Evolutionary conservation across 352 stramenopile genomes (phyloP).

Genomic region (Phytophthora pisi): DNA sequence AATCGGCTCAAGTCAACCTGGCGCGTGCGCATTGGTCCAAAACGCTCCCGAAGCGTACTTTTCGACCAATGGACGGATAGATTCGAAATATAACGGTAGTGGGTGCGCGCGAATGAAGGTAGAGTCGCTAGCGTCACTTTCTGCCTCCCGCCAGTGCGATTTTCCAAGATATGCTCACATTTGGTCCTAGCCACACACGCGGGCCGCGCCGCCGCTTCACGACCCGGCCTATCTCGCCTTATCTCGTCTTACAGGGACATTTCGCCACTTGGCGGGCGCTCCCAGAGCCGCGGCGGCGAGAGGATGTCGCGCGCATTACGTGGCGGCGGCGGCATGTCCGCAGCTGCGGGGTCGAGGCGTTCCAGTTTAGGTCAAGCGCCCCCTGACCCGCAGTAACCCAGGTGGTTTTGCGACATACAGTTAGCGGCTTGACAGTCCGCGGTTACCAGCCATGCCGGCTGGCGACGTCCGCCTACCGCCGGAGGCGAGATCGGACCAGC

Average conservation of each 20-base stretch:
- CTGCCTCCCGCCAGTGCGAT: not conserved
- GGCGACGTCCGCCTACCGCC: not conserved
- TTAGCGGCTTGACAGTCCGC: not conserved
- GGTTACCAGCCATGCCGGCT: conserved; percentile 1
- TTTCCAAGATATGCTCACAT: not conserved
- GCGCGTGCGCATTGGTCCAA: conserved; percentile 9
- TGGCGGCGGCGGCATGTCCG: not conserved
- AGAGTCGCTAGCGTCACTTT: not conserved
- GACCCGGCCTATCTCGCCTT: not conserved
- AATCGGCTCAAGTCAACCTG: conserved; percentile 18
- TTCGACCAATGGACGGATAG: not conserved
- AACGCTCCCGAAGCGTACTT: not conserved
- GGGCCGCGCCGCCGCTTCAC: too few relatives aligned
- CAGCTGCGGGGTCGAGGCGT: not conserved
- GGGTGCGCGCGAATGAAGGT: conserved; percentile 16
- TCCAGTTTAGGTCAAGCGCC: conserved; percentile 1
- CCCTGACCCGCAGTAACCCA: conserved; percentile 5
- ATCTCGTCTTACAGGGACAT: not conserved
- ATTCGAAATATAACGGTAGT: conserved; percentile 15
- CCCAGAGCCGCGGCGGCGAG: not conserved
- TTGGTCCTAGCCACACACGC: not conserved
- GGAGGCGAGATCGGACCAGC: conserved; percentile 4
- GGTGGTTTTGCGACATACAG: conserved; percentile 10
- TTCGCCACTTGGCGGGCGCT: not conserved
- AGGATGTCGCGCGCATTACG: not conserved